A percentile compares a stretch with the other conserved stretches of the same genome.
Conservation (phyloP, 2,329 filamentous ascomycete species). For the Hortaea werneckii region DNA sequence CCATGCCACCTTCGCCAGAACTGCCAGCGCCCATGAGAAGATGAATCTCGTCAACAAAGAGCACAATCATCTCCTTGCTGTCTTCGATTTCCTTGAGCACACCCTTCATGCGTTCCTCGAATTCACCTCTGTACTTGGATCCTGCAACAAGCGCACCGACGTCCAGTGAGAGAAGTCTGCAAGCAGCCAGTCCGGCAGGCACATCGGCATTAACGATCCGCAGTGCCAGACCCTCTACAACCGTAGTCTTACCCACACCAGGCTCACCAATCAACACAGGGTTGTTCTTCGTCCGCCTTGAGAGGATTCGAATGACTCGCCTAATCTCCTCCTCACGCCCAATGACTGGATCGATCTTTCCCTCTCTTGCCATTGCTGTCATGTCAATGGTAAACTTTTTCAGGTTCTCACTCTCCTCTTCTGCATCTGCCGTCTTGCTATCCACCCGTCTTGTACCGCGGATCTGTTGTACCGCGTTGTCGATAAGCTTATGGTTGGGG, state of each 20-base stretch:
- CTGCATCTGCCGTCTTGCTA: slow-evolving; percentile 88
- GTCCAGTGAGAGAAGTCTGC: slow-evolving; percentile 88
- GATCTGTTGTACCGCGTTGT: slow-evolving; percentile 83
- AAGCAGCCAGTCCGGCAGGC: slow-evolving; percentile 86
- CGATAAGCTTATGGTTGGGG: slow-evolving; percentile 80
- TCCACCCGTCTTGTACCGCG: slow-evolving; percentile 89
- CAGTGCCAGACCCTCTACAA: slow-evolving; percentile 89
- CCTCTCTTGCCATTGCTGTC: slow-evolving; percentile 90
- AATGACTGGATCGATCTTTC: slow-evolving; percentile 96
- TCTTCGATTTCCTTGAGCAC: slow-evolving; percentile 94
- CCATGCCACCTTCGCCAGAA: slow-evolving; percentile 94
- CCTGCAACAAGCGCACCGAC: slow-evolving; percentile 91
- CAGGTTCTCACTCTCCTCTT: slow-evolving; percentile 87
- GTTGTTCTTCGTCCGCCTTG: slow-evolving; percentile 94
- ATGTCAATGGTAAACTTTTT: slow-evolving; percentile 99
- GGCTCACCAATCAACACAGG: slow-evolving; percentile 95
- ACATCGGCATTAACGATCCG: slow-evolving; percentile 96
- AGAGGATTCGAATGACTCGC: slow-evolving; percentile 82
- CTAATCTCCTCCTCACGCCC: slow-evolving; percentile 93
- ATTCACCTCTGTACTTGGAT: slow-evolving; percentile 97
- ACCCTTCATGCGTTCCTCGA: slow-evolving; percentile 98
- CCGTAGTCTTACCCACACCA: slow-evolving; percentile 96
- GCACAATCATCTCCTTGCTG: slow-evolving; percentile 89
- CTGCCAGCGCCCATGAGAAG: slow-evolving; percentile 94
- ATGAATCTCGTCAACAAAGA: slow-evolving; percentile 98